Base-by-base conservation (phyloP, 139 green algal genomes). In the Gonium pectorale region DNA sequence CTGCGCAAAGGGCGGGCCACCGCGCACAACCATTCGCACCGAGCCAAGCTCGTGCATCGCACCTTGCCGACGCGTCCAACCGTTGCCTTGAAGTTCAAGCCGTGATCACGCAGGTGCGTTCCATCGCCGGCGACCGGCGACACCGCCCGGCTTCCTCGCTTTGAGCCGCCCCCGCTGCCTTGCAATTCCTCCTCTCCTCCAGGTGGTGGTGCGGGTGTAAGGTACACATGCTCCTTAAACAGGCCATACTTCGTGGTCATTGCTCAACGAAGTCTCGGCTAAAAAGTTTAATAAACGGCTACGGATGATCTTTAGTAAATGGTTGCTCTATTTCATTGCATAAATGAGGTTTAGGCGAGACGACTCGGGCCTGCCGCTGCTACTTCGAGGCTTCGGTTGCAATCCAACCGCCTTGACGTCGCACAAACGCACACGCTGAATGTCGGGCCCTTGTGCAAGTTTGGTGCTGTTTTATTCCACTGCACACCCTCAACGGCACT, bases 211-310 rank as follows among this genome's bases (percentile, higher is more conserved):
- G 69, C 52, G 67, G 79, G 71, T 27, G 44, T 44, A 17, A 90
- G 46, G 67, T 90, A 90, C 0, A 46, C 54, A 22, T 90, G 86
- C 44, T 90, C 80, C n/a, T 78, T 82, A 29, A 90, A 87, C 86
- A 90, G 87, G 46, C 86, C 86, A 90, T 90, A 90, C 74, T 90
- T 90, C 27, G 56, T 82, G 0, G 86, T 78, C 79, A 86, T 84
- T 40, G 37, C 46, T 54, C 5, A 74, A 6, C 5, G 15, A 1
- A 5, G 40, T 40, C 54, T 22, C 2, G 31, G 22, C 22, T 56
- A 21, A 9, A 37, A 56, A 3, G 5, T 8, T 22, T 3, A 54
- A 56, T 35, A 19, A 27, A 8, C 37, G 5, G 29, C 17, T 64
- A 41, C 5, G 7, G 9, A 19, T 43, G 6, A 19, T 68, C 4